phyloP scores from a whole-genome alignment of 331 rosid species.

The Arachis monticola region DNA sequence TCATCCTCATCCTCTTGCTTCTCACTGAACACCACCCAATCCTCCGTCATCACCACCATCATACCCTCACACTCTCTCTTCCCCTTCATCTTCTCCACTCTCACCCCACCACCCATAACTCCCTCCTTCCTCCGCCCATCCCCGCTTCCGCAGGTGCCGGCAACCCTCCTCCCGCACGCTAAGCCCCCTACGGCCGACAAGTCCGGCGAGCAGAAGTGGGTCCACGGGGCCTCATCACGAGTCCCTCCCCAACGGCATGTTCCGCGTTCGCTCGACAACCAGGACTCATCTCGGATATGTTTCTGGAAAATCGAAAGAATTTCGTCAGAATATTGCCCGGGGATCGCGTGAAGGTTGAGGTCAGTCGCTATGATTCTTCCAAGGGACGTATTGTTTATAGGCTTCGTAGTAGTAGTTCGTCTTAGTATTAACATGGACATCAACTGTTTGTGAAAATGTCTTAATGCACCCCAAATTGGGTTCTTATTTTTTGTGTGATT shows the following conservation, averaged over 20 bases:
- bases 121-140: conserved; percentile 41
- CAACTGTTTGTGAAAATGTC: conserved; percentile 33
- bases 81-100: not conserved
- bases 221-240: conserved; percentile 75
- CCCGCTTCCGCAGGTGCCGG: not conserved
- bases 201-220: conserved; percentile 75
- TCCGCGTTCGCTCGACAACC: conserved; percentile 83
- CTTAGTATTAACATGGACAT: conserved; percentile 27
- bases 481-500: not conserved
- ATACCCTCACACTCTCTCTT: no score
- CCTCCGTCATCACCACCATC: conserved; percentile 8
- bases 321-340: conserved; percentile 85
- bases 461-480: not conserved
- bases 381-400: conserved; percentile 82
- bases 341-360: conserved; percentile 89
- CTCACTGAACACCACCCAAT: conserved; percentile 38
- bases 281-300: conserved; percentile 83
- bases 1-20: not conserved
- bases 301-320: conserved; percentile 86
- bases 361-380: conserved; percentile 87
- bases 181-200: conserved; percentile 59
- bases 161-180: conserved; percentile 41
- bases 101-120: conserved; percentile 4
- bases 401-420: conserved; percentile 47
- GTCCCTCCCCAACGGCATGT: conserved; percentile 97